Evolutionary conservation across 805 yeast species (phyloP).

Genomic region (Saturnispora saitoi): DNA sequence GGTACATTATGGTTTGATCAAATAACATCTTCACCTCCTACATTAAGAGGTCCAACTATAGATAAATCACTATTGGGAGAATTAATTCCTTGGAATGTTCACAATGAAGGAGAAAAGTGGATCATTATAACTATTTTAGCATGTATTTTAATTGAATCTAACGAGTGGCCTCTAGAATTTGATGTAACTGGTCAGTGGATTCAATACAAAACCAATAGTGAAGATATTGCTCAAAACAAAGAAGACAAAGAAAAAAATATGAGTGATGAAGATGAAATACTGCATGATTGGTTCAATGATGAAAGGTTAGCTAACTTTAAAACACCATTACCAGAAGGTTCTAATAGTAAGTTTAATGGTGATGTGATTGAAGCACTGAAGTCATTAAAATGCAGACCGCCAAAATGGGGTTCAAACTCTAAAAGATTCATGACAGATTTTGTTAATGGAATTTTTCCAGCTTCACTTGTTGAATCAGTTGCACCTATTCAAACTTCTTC

Average conservation of each 20-base stretch:
- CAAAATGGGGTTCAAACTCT: constrained; percentile 26
- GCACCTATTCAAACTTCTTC: neutral
- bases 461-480: constrained; percentile 8
- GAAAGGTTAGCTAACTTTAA: constrained; percentile 22
- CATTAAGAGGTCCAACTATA: constrained; percentile 49
- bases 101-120: constrained; percentile 43
- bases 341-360: constrained; percentile 11
- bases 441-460: constrained; percentile 21
- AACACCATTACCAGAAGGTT: constrained; percentile 16
- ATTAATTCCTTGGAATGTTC: constrained; percentile 32
- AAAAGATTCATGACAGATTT: constrained; percentile 27
- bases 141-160: constrained; percentile 32
- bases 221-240: neutral
- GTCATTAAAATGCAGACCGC: constrained; percentile 13
- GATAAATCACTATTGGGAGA: constrained; percentile 61
- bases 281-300: constrained; percentile 15
- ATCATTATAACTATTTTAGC: constrained; percentile 45
- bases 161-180: constrained; percentile 5
- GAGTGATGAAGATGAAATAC: constrained; percentile 5
- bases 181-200: constrained; percentile 4
- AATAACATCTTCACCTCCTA: constrained; percentile 47
- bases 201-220: neutral
- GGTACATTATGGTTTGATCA: constrained; percentile 75
- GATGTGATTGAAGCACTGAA: neutral
- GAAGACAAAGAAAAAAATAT: neutral